Evolutionary conservation across 768 basidiomycete species (phyloP).

Genomic region (Boletellus sp.): DNA sequence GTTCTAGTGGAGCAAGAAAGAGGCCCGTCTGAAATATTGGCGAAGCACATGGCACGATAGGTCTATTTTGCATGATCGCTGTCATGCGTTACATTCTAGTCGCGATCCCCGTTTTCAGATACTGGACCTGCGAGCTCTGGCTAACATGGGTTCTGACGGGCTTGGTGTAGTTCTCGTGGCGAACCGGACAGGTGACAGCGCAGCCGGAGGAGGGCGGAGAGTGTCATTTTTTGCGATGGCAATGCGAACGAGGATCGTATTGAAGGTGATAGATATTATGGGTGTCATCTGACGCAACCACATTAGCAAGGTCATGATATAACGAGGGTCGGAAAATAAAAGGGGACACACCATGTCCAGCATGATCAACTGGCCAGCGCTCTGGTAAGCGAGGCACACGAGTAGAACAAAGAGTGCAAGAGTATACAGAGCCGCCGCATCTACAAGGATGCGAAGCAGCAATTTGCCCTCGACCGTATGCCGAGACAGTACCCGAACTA

Average conservation of each 20-base stretch:
- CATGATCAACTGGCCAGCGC: conserved; percentile 8
- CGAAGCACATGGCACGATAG: too few species aligned
- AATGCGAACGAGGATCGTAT: conserved; percentile 17
- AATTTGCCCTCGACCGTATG: conserved; percentile 2
- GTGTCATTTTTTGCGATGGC: conserved; percentile 8
- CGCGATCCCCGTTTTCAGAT: conserved; percentile 2
- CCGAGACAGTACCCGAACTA: conserved; percentile 10
- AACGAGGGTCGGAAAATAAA: neutral
- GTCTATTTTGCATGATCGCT: neutral
- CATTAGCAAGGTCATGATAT: neutral
- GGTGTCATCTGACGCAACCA: conserved; percentile 11
- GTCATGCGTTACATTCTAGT: too few species aligned
- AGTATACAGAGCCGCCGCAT: conserved; percentile 15
- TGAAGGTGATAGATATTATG: conserved; percentile 21
- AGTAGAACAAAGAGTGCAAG: conserved; percentile 12
- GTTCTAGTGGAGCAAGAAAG: neutral
- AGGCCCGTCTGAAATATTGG: too few species aligned
- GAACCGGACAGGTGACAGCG: conserved; percentile 17
- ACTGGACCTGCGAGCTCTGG: conserved; percentile 14
- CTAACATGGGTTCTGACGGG: neutral
- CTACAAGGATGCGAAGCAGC: conserved; percentile 16
- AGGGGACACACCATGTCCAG: conserved; percentile 21
- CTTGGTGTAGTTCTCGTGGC: conserved; percentile 3
- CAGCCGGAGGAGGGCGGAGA: neutral
- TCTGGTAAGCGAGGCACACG: conserved; percentile 9